These are phyloP conservation scores for Hypoxylon sp. DNA, from an alignment of 2,329 filamentous ascomycete genomes.

Conservation along the genomic window DNA sequence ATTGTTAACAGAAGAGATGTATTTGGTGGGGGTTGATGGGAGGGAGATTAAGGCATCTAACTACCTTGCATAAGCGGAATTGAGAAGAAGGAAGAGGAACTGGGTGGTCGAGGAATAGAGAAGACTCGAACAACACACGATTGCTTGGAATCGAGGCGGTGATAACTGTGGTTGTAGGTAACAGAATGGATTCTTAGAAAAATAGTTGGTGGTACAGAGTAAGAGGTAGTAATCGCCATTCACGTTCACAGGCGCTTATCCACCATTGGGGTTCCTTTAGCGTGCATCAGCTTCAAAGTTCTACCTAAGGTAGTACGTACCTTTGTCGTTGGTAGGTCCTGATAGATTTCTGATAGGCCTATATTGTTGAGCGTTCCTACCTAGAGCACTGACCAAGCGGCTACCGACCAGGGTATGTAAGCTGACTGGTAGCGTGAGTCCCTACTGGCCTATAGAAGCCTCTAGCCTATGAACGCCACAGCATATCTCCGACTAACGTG, in stretches of 20 bases:
- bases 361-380: slow-evolving; percentile 2
- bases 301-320: too few relatives aligned
- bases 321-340: neutral
- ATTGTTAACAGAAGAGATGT: slow-evolving; percentile 27
- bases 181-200: slow-evolving; percentile 29
- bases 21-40: slow-evolving; percentile 25
- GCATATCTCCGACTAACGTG: slow-evolving; percentile 25
- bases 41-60: slow-evolving; percentile 18
- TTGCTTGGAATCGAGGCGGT: slow-evolving; percentile 12
- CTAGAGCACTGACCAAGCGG: slow-evolving; percentile 31
- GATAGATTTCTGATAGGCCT: slow-evolving; percentile 8
- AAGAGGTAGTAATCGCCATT: slow-evolving; percentile 20
- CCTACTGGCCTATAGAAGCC: slow-evolving; percentile 8
- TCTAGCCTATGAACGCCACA: slow-evolving; percentile 17
- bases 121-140: slow-evolving; percentile 3
- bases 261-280: slow-evolving; percentile 39
- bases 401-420: slow-evolving; percentile 14
- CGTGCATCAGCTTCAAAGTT: slow-evolving; percentile 27
- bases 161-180: slow-evolving; percentile 12
- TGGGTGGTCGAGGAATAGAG: slow-evolving; percentile 8
- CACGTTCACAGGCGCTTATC: slow-evolving; percentile 38
- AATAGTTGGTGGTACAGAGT: slow-evolving; percentile 33
- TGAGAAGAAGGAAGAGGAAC: slow-evolving; percentile 12
- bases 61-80: slow-evolving; percentile 5
- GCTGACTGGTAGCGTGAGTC: slow-evolving; percentile 6